A percentile compares a stretch with the other conserved stretches of the same genome.
These are phyloP conservation scores for Pugionium cornutum DNA, from an alignment of 345 rosid genomes.

Conservation along the genomic window DNA sequence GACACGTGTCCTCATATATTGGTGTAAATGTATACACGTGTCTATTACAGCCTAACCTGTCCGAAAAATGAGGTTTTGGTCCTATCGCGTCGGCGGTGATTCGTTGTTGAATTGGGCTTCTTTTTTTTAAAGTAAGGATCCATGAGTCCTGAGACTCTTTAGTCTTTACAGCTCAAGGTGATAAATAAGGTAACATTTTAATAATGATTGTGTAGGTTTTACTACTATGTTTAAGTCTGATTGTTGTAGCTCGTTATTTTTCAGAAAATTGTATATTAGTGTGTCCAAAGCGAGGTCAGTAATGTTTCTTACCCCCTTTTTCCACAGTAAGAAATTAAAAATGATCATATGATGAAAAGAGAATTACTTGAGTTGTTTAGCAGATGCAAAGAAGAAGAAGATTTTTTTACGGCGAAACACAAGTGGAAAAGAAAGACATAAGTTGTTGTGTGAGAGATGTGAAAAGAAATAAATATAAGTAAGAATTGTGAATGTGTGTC, in stretches of 20 bases:
- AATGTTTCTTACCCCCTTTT: too few relatives aligned
- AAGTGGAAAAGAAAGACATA: background rate
- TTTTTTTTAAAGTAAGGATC: background rate
- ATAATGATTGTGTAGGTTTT: too few relatives aligned
- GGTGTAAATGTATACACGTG: background rate
- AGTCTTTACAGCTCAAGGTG: background rate
- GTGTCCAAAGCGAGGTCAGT: too few relatives aligned
- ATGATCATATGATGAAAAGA: too few relatives aligned
- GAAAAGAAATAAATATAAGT: conserved; percentile 23
- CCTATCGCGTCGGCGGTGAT: background rate
- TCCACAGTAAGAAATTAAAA: too few relatives aligned
- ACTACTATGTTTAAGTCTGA: background rate
- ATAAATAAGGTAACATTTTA: background rate
- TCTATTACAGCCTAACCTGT: background rate
- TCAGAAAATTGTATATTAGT: too few relatives aligned
- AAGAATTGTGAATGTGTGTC: conserved; percentile 31
- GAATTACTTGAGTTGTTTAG: background rate
- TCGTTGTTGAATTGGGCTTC: conserved; percentile 7
- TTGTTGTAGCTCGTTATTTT: background rate
- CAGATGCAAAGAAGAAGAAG: background rate
- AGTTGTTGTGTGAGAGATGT: conserved; percentile 2
- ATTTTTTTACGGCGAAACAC: background rate
- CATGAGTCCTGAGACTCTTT: background rate
- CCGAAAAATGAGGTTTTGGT: conserved; percentile 1
- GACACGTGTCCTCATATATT: conserved; percentile 21